Conservation (phyloP, 352 stramenopile species). For the Globisporangium sylvaticum region DNA sequence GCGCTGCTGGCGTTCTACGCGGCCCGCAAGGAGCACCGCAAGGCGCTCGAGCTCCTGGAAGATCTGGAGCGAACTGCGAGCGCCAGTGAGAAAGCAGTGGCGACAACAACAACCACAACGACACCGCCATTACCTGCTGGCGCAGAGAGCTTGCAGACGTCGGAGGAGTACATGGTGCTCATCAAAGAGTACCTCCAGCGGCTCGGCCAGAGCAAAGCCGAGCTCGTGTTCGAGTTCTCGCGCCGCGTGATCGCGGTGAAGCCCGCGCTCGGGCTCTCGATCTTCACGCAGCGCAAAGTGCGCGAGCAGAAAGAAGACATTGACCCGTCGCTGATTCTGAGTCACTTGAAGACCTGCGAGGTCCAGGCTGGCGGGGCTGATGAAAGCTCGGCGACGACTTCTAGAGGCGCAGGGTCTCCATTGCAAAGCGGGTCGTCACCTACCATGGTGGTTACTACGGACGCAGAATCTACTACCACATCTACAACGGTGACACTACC, state of each 20-base stretch:
- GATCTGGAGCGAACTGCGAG: slow-evolving; percentile 61
- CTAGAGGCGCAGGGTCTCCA: not conserved
- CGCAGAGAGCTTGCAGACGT: slow-evolving; percentile 24
- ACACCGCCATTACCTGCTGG: not conserved
- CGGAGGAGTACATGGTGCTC: slow-evolving; percentile 51
- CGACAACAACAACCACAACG: slow-evolving; percentile 1
- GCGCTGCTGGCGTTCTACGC: slow-evolving; percentile 70
- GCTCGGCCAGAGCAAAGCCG: slow-evolving; percentile 55
- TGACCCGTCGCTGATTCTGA: slow-evolving; percentile 52
- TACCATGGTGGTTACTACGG: not conserved
- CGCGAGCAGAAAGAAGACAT: slow-evolving; percentile 49
- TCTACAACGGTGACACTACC: slow-evolving; percentile 27
- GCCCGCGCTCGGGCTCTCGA: slow-evolving; percentile 56
- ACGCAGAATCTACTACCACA: slow-evolving; percentile 11
- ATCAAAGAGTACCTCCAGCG: slow-evolving; percentile 65
- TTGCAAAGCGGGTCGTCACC: not conserved
- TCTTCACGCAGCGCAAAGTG: slow-evolving; percentile 73
- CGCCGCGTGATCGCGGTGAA: slow-evolving; percentile 54
- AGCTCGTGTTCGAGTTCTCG: slow-evolving; percentile 83
- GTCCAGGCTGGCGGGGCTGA: slow-evolving; percentile 7
- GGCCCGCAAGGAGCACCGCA: slow-evolving; percentile 65
- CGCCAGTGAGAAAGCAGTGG: slow-evolving; percentile 13
- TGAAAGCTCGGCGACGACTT: not conserved
- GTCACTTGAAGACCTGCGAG: slow-evolving; percentile 67
- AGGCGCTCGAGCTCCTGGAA: slow-evolving; percentile 76